Base-by-base conservation (phyloP, 1,284 basidiomycete genomes). In the Apiotrichum gracile region DNA sequence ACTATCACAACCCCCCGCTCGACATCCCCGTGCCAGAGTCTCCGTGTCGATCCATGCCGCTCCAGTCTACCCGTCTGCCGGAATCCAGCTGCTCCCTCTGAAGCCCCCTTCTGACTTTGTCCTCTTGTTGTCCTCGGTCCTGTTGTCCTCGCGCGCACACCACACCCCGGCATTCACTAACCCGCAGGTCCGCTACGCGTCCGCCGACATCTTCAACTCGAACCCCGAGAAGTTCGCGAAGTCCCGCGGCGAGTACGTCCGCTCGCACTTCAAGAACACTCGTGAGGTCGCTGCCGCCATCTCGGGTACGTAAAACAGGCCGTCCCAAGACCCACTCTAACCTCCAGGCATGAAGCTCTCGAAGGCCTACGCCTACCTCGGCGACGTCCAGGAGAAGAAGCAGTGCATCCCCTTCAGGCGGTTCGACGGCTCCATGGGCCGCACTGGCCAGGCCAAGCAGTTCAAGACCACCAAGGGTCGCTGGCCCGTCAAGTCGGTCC, bases 231-330 rank as follows among this genome's bases (percentile, higher is more conserved):
- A 89, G 82, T 88, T 88, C 76, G 85, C 91, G 70, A 87, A 84
- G 74, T 88, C 93, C 61, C 87, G 89, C 72, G 93, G 93, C 70
- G 88, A 93, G 81, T 96, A 97, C 83, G 85, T 97, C 74, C 89
- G 93, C 68, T 96, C 94, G 57, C 96, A 98, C 82, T 98, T 97
- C 86, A 99, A 98, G 88, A 98, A 98, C 85, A 97, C 97, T 85
- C 88, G 93, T 68, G 91, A 91, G 78, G 91, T 94, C 55, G 87
- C 85, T 52, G 88, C 89, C 67, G 89, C 87, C 64, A 80, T 93
- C 62, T 84, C 85, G 65, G 89, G 90, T 88, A 66, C 64, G 81
- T 78, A 41, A 33, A 21, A 3, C 9, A 6, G 19, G 12, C 17
- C 14, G 19, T 5, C 27, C 9, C 9, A 8, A 2, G 17, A n/a